Percentiles rank a stretch among this genome's conserved stretches.
Conservation (phyloP, 2,329 filamentous ascomycete species). For the Pseudogymnoascus pannorum region DNA sequence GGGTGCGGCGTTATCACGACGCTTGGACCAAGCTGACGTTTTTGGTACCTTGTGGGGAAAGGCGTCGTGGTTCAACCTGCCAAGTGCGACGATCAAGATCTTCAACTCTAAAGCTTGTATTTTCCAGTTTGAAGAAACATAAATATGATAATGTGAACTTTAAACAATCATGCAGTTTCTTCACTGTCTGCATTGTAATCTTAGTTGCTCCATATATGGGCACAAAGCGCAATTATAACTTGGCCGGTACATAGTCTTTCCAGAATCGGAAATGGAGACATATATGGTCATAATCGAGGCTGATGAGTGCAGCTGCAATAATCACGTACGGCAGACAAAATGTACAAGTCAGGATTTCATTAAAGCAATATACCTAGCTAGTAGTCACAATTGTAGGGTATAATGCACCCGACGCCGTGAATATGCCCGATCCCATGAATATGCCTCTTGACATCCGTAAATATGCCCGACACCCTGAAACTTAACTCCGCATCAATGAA, state of each 20-base stretch:
- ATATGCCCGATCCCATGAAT: not conserved
- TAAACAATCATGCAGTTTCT: not conserved
- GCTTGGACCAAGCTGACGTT: conserved; percentile 8
- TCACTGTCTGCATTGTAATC: not conserved
- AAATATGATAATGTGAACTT: not conserved
- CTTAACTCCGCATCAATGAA: not conserved
- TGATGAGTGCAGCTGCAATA: not conserved
- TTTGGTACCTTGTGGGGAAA: not conserved
- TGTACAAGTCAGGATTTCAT: conserved; percentile 2
- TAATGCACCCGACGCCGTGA: conserved; percentile 6
- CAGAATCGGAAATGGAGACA: not conserved
- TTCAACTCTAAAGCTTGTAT: not conserved
- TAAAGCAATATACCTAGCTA: conserved; percentile 5
- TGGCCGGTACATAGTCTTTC: too few species aligned
- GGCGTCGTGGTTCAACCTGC: not conserved
- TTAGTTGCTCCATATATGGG: not conserved
- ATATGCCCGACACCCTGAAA: not conserved
- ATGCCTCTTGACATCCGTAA: not conserved
- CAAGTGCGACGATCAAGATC: not conserved
- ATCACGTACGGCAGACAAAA: not conserved
- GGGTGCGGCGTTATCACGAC: not conserved
- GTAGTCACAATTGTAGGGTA: conserved; percentile 6
- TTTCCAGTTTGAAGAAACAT: not conserved
- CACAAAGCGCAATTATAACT: not conserved
- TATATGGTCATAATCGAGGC: not conserved